Conservation (phyloP, 306 rosid genomes). For the Fragaria ananassa region DNA sequence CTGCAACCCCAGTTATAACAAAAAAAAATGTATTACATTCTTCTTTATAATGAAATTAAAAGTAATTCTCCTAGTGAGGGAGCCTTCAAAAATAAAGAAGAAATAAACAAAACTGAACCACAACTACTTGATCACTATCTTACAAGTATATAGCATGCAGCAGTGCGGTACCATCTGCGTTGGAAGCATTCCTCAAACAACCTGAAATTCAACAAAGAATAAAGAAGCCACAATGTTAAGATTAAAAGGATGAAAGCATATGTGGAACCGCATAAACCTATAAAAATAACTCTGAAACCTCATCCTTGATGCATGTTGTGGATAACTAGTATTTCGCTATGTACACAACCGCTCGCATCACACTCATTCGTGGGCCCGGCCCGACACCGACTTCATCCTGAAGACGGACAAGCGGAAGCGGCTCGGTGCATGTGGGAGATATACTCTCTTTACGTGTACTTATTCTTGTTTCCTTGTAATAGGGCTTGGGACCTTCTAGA, state of each 20-base stretch:
- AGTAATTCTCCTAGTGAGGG: not conserved
- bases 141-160: slow-evolving; percentile 96
- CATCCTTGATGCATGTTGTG: not conserved
- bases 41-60: not conserved
- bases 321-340: no score
- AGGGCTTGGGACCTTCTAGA: no score
- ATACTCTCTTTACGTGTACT: no score
- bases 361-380: no score
- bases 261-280: not conserved
- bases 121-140: slow-evolving; percentile 24
- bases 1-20: not conserved
- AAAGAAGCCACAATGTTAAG: not conserved
- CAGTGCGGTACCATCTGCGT: slow-evolving; percentile 96
- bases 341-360: no score
- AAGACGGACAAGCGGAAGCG: no score
- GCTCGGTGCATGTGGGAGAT: no score
- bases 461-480: no score
- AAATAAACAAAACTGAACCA: slow-evolving; percentile 16
- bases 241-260: slow-evolving; percentile 9
- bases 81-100: slow-evolving; percentile 7
- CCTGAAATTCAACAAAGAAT: slow-evolving; percentile 37
- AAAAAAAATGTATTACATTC: not conserved
- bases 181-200: slow-evolving; percentile 99
- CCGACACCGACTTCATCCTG: no score
- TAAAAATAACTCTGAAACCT: not conserved